Conservation (phyloP, 2,329 filamentous ascomycete species). For the Pezicula radicicola region DNA sequence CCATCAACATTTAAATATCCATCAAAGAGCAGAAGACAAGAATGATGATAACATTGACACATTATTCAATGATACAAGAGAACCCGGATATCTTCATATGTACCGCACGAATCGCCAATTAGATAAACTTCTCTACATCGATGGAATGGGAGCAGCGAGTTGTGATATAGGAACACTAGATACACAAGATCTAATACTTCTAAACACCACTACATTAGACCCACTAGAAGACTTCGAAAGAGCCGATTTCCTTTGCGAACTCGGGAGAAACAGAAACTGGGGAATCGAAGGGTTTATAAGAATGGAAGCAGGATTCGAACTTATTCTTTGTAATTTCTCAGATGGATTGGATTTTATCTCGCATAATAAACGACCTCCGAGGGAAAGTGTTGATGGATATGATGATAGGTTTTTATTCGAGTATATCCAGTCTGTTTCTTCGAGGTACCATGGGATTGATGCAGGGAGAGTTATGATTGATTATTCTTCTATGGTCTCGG, state of each 20-base stretch:
- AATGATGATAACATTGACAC: background rate
- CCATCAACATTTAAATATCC: background rate
- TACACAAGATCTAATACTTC: slow-evolving; percentile 58
- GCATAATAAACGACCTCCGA: background rate
- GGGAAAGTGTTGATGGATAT: background rate
- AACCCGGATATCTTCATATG: slow-evolving; percentile 58
- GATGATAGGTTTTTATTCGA: background rate
- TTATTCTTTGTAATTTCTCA: slow-evolving; percentile 62
- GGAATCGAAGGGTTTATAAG: slow-evolving; percentile 60
- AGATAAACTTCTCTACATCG: slow-evolving; percentile 57
- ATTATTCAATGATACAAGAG: background rate
- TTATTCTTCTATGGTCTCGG: slow-evolving; percentile 26
- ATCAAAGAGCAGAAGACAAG: background rate
- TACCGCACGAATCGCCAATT: slow-evolving; percentile 56
- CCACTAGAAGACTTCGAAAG: too few species aligned
- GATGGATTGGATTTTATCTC: slow-evolving; percentile 11
- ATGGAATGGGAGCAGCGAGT: slow-evolving; percentile 66
- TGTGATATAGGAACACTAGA: slow-evolving; percentile 61
- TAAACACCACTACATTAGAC: slow-evolving; percentile 14
- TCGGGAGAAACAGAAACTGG: slow-evolving; percentile 36
- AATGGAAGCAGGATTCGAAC: slow-evolving; percentile 66
- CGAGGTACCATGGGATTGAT: slow-evolving; percentile 41
- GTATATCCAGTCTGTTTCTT: slow-evolving; percentile 31
- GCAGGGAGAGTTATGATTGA: slow-evolving; percentile 27
- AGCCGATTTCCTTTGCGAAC: background rate